Evolutionary conservation across 2,329 filamentous ascomycete species (phyloP), one percentile per base, ranked within the genome.

Genomic region (Drechslerella coelobrocha): DNA sequence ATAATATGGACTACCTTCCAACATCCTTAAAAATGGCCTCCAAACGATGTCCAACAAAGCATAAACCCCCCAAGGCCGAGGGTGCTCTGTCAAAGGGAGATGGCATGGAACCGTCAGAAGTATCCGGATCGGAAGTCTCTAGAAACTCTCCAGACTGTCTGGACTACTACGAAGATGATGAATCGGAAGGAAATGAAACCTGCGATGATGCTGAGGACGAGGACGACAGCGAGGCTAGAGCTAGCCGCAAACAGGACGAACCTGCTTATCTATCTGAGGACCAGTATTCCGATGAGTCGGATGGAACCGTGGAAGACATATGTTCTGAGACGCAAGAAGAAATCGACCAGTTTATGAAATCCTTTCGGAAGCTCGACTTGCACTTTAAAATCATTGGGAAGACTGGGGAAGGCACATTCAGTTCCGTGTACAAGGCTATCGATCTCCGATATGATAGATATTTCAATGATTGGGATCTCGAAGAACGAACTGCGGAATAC

Each of bases 361-460:
- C 87, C 31, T 97, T 97, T 78, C 88, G 88, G 37, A 90, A 89
- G 55, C 95, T 97, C 78, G 89, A 85, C 74, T 84, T 90, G 76
- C 87, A 88, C 65, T 99, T 93, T 80, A 88, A 92, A 57, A 81
- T 99, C 60, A 94, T 99, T 78, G 97, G 97, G 80, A 89, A 93
- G 73, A 99, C 99, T 77, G 94, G 94, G 77, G 94, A 99, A 85
- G 94, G 92, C 92, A 99, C 94, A 0, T 99, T 99, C 78, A 97
- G 94, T 0, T 97, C 94, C 1, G 94, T 99, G 10, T 99, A 99
- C 84, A 99, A 99, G 79, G 94, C 95, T 19, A 92, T 97, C 79
- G 94, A 99, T 78, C 81, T 97, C 24, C 83, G 89, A 61, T 96
- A 97, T 78, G 86, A 94, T 73, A 82, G 84, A 68, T 95, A 91